These are phyloP conservation scores for Coemansia sp. DNA, from an alignment of 192 early-diverging fungal species.

Conservation along the genomic window DNA sequence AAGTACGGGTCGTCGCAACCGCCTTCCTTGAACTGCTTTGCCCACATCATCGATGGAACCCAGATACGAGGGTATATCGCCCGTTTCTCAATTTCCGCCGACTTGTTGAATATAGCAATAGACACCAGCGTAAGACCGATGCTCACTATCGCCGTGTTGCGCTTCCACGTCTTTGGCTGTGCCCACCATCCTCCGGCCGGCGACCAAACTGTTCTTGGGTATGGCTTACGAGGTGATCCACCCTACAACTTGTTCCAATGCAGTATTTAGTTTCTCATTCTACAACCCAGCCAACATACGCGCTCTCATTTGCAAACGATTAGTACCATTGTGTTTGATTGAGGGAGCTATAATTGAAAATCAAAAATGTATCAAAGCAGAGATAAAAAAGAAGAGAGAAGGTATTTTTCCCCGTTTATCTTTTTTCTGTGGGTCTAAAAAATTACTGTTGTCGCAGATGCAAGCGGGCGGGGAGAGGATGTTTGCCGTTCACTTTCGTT, in stretches of 20 bases:
- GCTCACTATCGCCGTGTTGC: slow-evolving; percentile 48
- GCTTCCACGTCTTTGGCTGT: slow-evolving; percentile 61
- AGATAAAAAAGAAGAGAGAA: too few relatives aligned
- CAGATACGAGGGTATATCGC: slow-evolving; percentile 52
- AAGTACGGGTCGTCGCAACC: slow-evolving; percentile 46
- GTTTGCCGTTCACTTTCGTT: too few relatives aligned
- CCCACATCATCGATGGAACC: slow-evolving; percentile 58
- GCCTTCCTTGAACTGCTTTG: slow-evolving; percentile 54
- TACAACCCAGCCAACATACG: too few relatives aligned
- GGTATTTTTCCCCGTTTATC: too few relatives aligned
- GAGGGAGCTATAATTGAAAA: too few relatives aligned
- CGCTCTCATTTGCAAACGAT: background rate
- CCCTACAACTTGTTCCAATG: slow-evolving; percentile 28
- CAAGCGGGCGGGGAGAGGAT: too few relatives aligned
- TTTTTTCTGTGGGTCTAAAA: too few relatives aligned
- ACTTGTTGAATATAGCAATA: slow-evolving; percentile 59
- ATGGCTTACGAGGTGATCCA: slow-evolving; percentile 48
- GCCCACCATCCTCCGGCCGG: slow-evolving; percentile 66
- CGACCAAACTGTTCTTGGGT: slow-evolving; percentile 55
- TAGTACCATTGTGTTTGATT: too few relatives aligned
- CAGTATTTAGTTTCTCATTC: background rate
- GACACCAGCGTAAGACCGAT: slow-evolving; percentile 21
- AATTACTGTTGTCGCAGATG: too few relatives aligned
- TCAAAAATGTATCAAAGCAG: too few relatives aligned
- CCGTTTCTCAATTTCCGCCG: slow-evolving; percentile 58